phyloP scores from a whole-genome alignment of 768 basidiomycete species.

The Suillus plorans region DNA sequence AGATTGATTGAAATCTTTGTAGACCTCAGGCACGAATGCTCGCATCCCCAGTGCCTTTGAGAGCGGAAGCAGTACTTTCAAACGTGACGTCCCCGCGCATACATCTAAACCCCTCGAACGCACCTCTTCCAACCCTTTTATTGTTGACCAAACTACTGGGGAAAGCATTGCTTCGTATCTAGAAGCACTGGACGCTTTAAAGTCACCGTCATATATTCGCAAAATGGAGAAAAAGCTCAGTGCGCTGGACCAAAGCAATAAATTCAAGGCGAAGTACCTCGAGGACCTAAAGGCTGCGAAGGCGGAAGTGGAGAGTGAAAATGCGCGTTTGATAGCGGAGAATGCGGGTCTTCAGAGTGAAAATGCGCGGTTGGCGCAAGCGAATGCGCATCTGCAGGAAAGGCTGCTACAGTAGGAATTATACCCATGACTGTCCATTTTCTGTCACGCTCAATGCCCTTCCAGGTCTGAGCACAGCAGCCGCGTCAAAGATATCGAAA shows the following conservation, averaged over 20 bases:
- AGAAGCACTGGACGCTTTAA: constrained; percentile 13
- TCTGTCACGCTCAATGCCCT: background rate
- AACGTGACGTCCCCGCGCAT: constrained; percentile 10
- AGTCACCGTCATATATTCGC: constrained; percentile 29
- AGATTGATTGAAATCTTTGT: constrained; percentile 3
- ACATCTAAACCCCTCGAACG: constrained; percentile 11
- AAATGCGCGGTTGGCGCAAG: constrained; percentile 17
- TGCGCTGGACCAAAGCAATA: constrained; percentile 36
- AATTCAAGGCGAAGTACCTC: constrained; percentile 29
- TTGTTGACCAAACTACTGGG: background rate
- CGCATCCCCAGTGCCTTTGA: background rate
- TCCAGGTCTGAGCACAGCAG: constrained; percentile 2
- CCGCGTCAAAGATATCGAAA: constrained; percentile 11
- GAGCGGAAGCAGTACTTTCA: background rate
- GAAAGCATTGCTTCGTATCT: constrained; percentile 9
- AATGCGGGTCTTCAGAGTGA: constrained; percentile 15
- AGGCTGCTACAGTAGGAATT: constrained; percentile 3
- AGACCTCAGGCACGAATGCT: background rate
- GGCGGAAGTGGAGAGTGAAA: background rate
- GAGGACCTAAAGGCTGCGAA: constrained; percentile 9
- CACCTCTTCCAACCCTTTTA: constrained; percentile 9
- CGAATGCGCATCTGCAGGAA: constrained; percentile 10
- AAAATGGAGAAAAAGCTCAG: constrained; percentile 39
- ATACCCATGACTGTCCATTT: background rate
- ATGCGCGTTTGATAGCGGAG: background rate